Conservation (phyloP, 1,139 yeast species). For the Suhomyces terraborum region DNA sequence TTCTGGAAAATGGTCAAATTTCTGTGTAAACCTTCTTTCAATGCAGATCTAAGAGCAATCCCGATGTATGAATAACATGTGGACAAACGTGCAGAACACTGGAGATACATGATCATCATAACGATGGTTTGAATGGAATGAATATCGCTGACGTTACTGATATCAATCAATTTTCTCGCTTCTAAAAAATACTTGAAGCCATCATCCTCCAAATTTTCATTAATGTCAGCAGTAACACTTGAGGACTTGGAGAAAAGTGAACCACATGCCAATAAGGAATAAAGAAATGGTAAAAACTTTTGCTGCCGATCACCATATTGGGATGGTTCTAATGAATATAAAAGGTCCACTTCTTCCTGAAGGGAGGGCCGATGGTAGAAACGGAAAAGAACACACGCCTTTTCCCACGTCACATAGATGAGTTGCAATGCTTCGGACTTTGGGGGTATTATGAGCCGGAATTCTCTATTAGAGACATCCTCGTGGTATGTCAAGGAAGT, state of each 20-base stretch:
- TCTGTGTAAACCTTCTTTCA: conserved; percentile 86
- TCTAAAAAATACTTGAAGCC: conserved; percentile 84
- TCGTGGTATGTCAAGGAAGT: conserved; percentile 24
- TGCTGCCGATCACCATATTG: conserved; percentile 74
- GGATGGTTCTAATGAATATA: conserved; percentile 64
- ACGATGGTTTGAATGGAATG: conserved; percentile 67
- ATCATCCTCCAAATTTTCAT: conserved; percentile 63
- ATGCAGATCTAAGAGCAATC: conserved; percentile 83
- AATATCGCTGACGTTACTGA: conserved; percentile 50
- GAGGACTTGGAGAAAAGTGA: conserved; percentile 62
- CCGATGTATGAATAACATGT: conserved; percentile 93
- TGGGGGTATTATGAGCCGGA: conserved; percentile 74
- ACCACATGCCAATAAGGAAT: conserved; percentile 60
- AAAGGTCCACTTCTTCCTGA: conserved; percentile 53
- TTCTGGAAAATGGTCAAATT: conserved; percentile 57
- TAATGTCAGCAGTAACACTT: conserved; percentile 35
- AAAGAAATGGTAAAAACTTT: conserved; percentile 75
- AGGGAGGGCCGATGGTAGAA: conserved; percentile 86
- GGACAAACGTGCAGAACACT: conserved; percentile 86
- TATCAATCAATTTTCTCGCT: conserved; percentile 74
- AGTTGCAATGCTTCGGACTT: conserved; percentile 70
- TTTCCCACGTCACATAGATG: conserved; percentile 78
- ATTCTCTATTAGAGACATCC: conserved; percentile 39
- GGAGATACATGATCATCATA: conserved; percentile 74
- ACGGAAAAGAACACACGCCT: conserved; percentile 80